phyloP scores from a whole-genome alignment of 805 yeast species.

The Barnettozyma pratensis region DNA sequence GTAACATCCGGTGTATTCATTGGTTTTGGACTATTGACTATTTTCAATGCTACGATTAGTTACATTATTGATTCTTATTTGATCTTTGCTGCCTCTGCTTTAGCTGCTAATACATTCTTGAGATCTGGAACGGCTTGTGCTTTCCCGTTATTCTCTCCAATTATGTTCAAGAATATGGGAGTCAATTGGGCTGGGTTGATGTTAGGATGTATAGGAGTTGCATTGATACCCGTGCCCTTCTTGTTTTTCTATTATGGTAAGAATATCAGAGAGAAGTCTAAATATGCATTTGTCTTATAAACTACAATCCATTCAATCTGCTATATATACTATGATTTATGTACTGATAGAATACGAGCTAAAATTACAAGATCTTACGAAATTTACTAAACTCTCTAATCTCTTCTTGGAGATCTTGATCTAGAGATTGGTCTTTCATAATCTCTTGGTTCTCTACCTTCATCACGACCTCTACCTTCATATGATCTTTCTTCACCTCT shows the following conservation, averaged over 20 bases:
- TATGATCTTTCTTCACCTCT: constrained; percentile 9
- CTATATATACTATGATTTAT: no score
- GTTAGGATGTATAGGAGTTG: constrained; percentile 54
- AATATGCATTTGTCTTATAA: constrained; percentile 41
- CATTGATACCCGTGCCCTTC: constrained; percentile 62
- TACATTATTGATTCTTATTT: constrained; percentile 71
- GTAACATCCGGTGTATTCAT: constrained; percentile 56
- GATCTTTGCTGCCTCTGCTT: constrained; percentile 71
- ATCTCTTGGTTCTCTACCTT: constrained; percentile 12
- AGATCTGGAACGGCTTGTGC: constrained; percentile 66
- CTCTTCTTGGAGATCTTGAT: constrained; percentile 29
- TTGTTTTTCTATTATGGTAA: constrained; percentile 57
- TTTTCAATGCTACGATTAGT: constrained; percentile 65
- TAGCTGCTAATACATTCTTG: constrained; percentile 68
- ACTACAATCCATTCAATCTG: not conserved
- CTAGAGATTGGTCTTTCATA: constrained; percentile 21
- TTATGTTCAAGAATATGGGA: constrained; percentile 65
- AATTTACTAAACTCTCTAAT: constrained; percentile 2
- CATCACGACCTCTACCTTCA: constrained; percentile 1
- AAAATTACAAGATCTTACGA: not conserved
- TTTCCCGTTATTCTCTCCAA: constrained; percentile 66
- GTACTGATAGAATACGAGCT: no score
- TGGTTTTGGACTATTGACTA: constrained; percentile 63
- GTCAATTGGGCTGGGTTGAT: constrained; percentile 77
- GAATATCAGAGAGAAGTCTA: constrained; percentile 49